Base-by-base conservation (phyloP, 345 rosid genomes). In the Arabidopsis suecica region DNA sequence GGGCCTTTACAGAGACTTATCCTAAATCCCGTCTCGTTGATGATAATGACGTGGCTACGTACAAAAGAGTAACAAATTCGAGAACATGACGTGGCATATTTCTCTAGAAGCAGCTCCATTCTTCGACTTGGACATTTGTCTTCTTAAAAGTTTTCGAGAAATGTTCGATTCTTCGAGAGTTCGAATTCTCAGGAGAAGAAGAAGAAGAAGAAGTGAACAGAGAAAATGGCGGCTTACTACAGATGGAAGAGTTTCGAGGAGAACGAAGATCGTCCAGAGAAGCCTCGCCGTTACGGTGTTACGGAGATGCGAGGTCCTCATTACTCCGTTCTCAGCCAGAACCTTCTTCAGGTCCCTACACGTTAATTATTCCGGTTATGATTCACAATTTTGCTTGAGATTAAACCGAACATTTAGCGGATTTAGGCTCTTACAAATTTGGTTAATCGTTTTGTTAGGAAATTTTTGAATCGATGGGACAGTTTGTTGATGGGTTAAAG, bases 281-380 rank as follows among this genome's bases (percentile, higher is more conserved):
- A 95, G 79, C 97, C 97, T 41, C 93, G 96, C 54, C 83, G 88
- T 56, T 83, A 73, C 75, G 99, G 97, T 45, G 91, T 95, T n/a
- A 89, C 97, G 25, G 97, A 95, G 84, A 88, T 95, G 83, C 81
- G 92, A 28, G 89, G 89, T 42, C 97, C 98, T 41, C 89, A 88
- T 44, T 85, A 88, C 82, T 82, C 75, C 60, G 72, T 88, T 76
- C 81, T 86, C 48, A 85, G 78, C 83, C 91, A 84, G 10, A 86
- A 83, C 81, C 76, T 86, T 59, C 89, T 95, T 57, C 91, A 86
- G 85, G 98, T 90, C 69, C 72, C 36, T 37, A 28, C 23, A 28
- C 28, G 30, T 9, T 50, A 50, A 6, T 8, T 49, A 0, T 34
- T 66, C 22, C 73, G 49, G 18, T 44, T 18, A 14, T 7, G 14